Percentiles rank a stretch among this genome's conserved stretches.
Evolutionary conservation across 768 basidiomycete genomes (phyloP).

Genomic region (Amanita molliuscula): DNA sequence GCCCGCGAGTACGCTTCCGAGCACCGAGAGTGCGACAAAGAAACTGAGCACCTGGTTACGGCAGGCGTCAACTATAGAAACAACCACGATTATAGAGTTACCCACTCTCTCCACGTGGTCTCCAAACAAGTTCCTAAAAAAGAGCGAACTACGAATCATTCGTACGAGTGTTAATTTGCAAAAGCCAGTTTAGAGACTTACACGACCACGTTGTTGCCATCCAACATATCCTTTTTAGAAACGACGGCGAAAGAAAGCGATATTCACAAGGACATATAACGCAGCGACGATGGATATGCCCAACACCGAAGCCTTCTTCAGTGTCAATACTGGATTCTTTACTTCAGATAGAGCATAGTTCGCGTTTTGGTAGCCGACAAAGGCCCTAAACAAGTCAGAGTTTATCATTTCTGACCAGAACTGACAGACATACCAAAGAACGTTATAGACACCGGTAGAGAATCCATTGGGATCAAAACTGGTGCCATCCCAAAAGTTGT

Average conservation of each 20-base stretch:
- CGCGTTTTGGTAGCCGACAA: slow-evolving; percentile 63
- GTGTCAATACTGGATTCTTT: slow-evolving; percentile 56
- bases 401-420: background rate
- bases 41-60: slow-evolving; percentile 41
- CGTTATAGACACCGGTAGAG: slow-evolving; percentile 54
- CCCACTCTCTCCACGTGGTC: slow-evolving; percentile 45
- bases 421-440: slow-evolving; percentile 44
- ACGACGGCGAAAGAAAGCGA: slow-evolving; percentile 72
- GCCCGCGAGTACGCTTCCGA: slow-evolving; percentile 55
- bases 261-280: slow-evolving; percentile 54
- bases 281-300: slow-evolving; percentile 50
- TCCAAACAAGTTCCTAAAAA: slow-evolving; percentile 69
- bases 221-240: slow-evolving; percentile 56
- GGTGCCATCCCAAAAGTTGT: slow-evolving; percentile 54
- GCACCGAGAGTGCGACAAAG: slow-evolving; percentile 52
- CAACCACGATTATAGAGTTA: background rate
- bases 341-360: slow-evolving; percentile 70
- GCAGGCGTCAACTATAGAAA: background rate
- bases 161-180: background rate
- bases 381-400: slow-evolving; percentile 39
- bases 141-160: slow-evolving; percentile 40
- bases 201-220: slow-evolving; percentile 62
- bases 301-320: slow-evolving; percentile 60
- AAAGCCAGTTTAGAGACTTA: slow-evolving; percentile 20
- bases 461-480: slow-evolving; percentile 47